phyloP scores from a whole-genome alignment of 169 alveolate species.

The Eimeria sp. region DNA sequence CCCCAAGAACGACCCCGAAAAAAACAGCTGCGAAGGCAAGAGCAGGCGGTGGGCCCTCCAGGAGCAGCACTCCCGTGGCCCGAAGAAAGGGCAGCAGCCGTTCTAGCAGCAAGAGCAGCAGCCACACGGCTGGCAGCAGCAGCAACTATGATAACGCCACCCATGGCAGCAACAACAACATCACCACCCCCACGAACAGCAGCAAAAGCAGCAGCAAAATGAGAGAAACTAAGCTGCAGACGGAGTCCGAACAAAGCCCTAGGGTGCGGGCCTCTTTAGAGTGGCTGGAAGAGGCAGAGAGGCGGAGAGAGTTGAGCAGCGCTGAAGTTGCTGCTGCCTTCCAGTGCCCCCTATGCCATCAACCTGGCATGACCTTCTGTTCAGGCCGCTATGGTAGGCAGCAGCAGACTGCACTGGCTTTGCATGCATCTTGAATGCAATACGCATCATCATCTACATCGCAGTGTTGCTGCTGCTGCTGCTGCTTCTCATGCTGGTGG shows the following conservation, averaged over 20 bases:
- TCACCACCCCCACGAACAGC: not conserved
- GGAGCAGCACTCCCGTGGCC: conserved; percentile 1
- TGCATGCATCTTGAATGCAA: not conserved
- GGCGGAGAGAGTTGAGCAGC: conserved; percentile 39
- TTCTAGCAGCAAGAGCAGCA: conserved; percentile 20
- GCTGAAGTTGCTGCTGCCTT: conserved; percentile 77
- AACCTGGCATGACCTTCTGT: conserved; percentile 61
- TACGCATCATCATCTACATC: not conserved
- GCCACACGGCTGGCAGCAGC: not conserved
- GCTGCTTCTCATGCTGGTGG: not conserved
- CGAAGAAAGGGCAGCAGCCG: not conserved
- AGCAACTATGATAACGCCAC: not conserved
- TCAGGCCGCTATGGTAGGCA: conserved; percentile 70
- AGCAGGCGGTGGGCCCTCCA: not conserved
- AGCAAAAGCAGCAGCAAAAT: not conserved
- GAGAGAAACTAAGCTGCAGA: not conserved
- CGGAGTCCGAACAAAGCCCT: conserved; percentile 20
- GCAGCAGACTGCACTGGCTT: not conserved
- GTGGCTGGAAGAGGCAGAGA: conserved; percentile 60
- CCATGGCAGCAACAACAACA: not conserved
- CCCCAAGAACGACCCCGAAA: not conserved
- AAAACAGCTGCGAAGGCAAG: not conserved
- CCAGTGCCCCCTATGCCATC: conserved; percentile 55
- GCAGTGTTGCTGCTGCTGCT: conserved; percentile 16
- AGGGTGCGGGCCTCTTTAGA: conserved; percentile 19